A percentile compares a stretch with the other conserved stretches of the same genome.
phyloP scores from a whole-genome alignment of 257 asterid species.

The Rauvolfia tetraphylla region DNA sequence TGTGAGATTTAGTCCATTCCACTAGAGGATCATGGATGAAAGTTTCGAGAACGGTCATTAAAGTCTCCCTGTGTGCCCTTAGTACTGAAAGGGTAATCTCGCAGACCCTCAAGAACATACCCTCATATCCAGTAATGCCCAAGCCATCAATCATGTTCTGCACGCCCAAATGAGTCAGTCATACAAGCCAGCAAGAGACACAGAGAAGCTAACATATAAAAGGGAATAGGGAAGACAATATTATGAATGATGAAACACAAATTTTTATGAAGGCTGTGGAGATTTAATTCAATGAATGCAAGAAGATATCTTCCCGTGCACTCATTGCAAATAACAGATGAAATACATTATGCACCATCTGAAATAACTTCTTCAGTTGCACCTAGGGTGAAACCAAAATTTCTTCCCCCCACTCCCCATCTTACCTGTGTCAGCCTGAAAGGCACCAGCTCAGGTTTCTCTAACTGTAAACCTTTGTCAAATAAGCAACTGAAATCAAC shows the following conservation, averaged over 20 bases:
- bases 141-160: slow-evolving; percentile 98
- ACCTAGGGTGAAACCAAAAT: not conserved
- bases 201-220: not conserved
- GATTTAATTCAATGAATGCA: not conserved
- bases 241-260: not conserved
- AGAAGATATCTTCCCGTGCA: not conserved
- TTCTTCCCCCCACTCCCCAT: not conserved
- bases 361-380: not conserved
- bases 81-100: slow-evolving; percentile 86
- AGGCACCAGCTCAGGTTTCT: slow-evolving; percentile 97
- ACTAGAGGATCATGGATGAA: slow-evolving; percentile 99
- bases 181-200: not conserved
- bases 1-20: slow-evolving; percentile 99
- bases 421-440: slow-evolving; percentile 94
- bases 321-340: not conserved
- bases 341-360: not conserved
- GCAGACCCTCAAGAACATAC: slow-evolving; percentile 75
- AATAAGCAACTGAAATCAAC: slow-evolving; percentile 98
- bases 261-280: not conserved
- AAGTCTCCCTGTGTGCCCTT: slow-evolving; percentile 86
- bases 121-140: slow-evolving; percentile 97
- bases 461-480: slow-evolving; percentile 93
- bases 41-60: slow-evolving; percentile 90
- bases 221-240: not conserved
- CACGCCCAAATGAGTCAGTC: slow-evolving; percentile 9